Evolutionary conservation across 2,329 filamentous ascomycete species (phyloP), one percentile per base, ranked within the genome.

Genomic region (Fusarium bulbicola): DNA sequence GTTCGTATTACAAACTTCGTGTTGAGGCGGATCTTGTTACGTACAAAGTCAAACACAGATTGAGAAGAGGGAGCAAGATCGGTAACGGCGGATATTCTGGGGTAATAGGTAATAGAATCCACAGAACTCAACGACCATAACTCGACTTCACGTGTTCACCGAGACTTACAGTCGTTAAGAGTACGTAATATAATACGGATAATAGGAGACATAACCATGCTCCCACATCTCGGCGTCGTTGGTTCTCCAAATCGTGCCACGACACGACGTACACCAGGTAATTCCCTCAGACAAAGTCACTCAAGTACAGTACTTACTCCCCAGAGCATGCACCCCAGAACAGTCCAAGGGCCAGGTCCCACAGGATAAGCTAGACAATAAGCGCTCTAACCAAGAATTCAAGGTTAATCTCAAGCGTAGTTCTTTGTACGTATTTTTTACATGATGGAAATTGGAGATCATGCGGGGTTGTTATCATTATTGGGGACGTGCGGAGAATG

Each of bases 341-440:
- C 16, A 45, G 66, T 50, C 21, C n/a, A 57, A 43, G 45, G 36
- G 32, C 20, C 20, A 43, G 26, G 47, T 43, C 49, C 69, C 68
- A 53, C 63, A 45, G 15, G 54, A 67, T 61, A 60, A 52, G n/a
- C 64, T 67, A 67, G 47, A 49, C 54, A 61, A 69, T 45, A 59
- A 50, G 49, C 30, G 49, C 45, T 54, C 30, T 20, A n/a, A n/a
- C 54, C 28, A 28, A 45, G 49, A 30, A 67, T 42, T 62, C 59
- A 63, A 70, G 65, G 67, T 69, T 69, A 69, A 66, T 62, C 42
- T 42, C 36, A 62, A 69, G 66, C 46, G 57, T 45, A 67, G 60
- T 76, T 75, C 40, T 47, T 63, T 62, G 72, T 76, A 76, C 74
- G 74, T 76, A 76, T 49, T 65, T 66, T 57, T 76, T 76, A 76